A percentile compares a stretch with the other conserved stretches of the same genome.
Evolutionary conservation across 2,329 filamentous ascomycete species (phyloP).

Genomic region (Aspergillus candidus): DNA sequence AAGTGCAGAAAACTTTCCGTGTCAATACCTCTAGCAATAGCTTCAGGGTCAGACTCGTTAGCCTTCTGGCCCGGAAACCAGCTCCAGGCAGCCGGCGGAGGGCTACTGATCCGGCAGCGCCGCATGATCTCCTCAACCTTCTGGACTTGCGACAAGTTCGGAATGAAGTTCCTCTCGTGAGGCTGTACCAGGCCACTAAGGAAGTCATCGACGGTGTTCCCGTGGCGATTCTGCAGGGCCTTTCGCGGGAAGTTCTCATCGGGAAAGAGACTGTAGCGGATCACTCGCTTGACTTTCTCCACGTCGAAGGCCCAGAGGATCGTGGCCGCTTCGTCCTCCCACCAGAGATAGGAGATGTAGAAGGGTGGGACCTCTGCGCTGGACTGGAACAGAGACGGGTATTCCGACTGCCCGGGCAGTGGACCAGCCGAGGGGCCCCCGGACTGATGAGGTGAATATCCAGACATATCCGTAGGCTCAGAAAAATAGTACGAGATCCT

Average conservation of each 20-base stretch:
- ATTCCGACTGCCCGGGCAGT: conserved; percentile 15
- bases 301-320: conserved; percentile 36
- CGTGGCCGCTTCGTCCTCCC: conserved; percentile 36
- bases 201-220: conserved; percentile 28
- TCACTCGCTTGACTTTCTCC: conserved; percentile 31
- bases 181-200: conserved; percentile 24
- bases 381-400: conserved; percentile 27
- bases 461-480: conserved; percentile 8
- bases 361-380: conserved; percentile 29
- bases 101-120: conserved; percentile 21
- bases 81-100: conserved; percentile 26
- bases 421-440: conserved; percentile 3
- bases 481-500: neutral
- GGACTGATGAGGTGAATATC: conserved; percentile 6
- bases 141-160: conserved; percentile 29
- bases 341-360: conserved; percentile 32
- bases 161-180: conserved; percentile 20
- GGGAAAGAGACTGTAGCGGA: conserved; percentile 34
- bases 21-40: conserved; percentile 32
- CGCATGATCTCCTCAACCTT: conserved; percentile 37
- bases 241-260: conserved; percentile 31
- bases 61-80: conserved; percentile 29
- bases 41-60: conserved; percentile 15
- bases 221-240: conserved; percentile 29
- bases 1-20: conserved; percentile 38